Base-by-base conservation (phyloP, 352 stramenopile genomes). In the Phytophthora cryptogea region DNA sequence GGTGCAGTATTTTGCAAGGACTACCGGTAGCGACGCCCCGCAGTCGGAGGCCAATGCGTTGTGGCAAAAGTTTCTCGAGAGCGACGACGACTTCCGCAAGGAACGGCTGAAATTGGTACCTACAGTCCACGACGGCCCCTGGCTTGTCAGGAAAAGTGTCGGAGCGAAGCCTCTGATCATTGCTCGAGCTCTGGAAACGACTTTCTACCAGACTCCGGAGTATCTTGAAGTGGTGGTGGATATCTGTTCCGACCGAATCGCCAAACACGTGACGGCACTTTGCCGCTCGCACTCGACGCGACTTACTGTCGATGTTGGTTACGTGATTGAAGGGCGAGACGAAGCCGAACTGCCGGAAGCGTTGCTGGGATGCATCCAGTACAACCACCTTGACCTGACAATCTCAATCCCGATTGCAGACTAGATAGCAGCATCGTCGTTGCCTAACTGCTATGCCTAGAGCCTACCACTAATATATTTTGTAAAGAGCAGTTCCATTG, bases 161-260 rank as follows among this genome's bases (percentile, higher is more conserved):
- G 83, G 84, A 20, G 66, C 60, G 59, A 93, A 93, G 61, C 84
- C 86, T 4, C 77, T 90, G 20, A 93, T 93, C 45, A 68, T 95
- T 26, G 72, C 76, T 8, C 80, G 90, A 48, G 76, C 69, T 0
- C 54, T 95, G 8, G 63, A 86, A 46, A 76, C 89, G 32, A 64
- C 61, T 4, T 95, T 83, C 55, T 94, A 67, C 57, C 72, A 86
- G 50, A 81, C 70, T 0, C 45, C 66, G 8, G 68, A 66, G 20
- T 95, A 94, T 57, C 67, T 94, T 30, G 86, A 95, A 60, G 83
- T 74, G 13, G 81, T 81, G 37, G 78, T 92, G 26, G 86, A 95
- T 63, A 79, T 95, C 45, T 85, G 69, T 51, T 92, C 81, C 2
- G 80, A 92, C 60, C 51, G 74, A 26, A 72, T 94, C 27, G 83